phyloP scores from a whole-genome alignment of 2,329 filamentous ascomycete species.

The Aspergillus tamarii region DNA sequence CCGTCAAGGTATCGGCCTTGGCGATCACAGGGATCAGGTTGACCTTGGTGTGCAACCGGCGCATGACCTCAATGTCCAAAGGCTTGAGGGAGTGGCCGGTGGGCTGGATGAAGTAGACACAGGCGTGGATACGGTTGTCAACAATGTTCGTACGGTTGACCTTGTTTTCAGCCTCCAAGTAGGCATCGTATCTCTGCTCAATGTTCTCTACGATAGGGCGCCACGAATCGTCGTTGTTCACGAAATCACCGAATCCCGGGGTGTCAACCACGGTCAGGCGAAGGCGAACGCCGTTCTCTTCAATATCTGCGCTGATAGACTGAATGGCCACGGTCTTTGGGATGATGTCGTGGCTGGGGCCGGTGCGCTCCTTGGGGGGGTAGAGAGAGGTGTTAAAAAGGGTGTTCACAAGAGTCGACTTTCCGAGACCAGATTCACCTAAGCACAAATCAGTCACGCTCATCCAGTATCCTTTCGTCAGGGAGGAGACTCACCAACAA shows the following conservation, averaged over 20 bases:
- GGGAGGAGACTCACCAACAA: constrained; percentile 78
- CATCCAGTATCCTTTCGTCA: neutral
- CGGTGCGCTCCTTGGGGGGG: constrained; percentile 97
- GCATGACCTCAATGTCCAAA: constrained; percentile 98
- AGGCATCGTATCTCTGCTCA: constrained; percentile 97
- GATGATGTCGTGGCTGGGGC: constrained; percentile 94
- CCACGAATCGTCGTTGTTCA: constrained; percentile 99
- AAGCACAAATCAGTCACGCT: constrained; percentile 7
- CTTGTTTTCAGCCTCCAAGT: constrained; percentile 99
- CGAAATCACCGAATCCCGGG: constrained; percentile 97
- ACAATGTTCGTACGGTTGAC: constrained; percentile 99
- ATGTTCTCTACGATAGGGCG: constrained; percentile 99
- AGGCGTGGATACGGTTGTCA: constrained; percentile 98
- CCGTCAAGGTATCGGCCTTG: constrained; percentile 96
- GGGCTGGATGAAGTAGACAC: constrained; percentile 99
- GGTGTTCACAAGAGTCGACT: constrained; percentile 98
- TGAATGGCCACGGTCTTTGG: constrained; percentile 97
- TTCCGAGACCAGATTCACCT: constrained; percentile 99
- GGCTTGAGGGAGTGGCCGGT: constrained; percentile 98
- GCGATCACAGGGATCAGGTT: constrained; percentile 99
- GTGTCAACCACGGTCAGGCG: constrained; percentile 97
- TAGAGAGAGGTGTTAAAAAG: constrained; percentile 99
- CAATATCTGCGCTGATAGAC: constrained; percentile 93
- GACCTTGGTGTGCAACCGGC: constrained; percentile 98
- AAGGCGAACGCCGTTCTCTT: constrained; percentile 96